Percentiles rank a stretch among this genome's conserved stretches.
Evolutionary conservation across 2,329 filamentous ascomycete genomes (phyloP).

Genomic region (Epichloe bromicola): DNA sequence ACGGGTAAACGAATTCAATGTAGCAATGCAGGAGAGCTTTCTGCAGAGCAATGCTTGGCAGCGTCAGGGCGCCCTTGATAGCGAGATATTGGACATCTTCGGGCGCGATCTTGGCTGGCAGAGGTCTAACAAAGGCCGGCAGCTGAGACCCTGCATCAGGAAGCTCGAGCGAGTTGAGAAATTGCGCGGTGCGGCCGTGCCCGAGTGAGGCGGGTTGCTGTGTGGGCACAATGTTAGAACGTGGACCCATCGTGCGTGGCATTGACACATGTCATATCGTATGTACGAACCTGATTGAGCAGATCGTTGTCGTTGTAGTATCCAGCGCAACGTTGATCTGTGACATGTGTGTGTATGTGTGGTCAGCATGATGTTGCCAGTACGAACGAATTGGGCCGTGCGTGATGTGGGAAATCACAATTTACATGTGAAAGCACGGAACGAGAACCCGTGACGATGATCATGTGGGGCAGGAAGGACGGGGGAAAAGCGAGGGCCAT

Average conservation of each 20-base stretch:
- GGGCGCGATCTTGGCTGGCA: slow-evolving; percentile 61
- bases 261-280: slow-evolving; percentile 8
- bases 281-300: slow-evolving; percentile 10
- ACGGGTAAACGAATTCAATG: slow-evolving; percentile 82
- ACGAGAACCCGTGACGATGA: background rate
- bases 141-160: slow-evolving; percentile 35
- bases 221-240: background rate
- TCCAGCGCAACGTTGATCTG: slow-evolving; percentile 24
- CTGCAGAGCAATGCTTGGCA: slow-evolving; percentile 58
- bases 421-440: background rate
- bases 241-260: background rate
- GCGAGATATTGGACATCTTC: slow-evolving; percentile 77
- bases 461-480: background rate
- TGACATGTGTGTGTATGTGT: background rate
- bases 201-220: slow-evolving; percentile 16
- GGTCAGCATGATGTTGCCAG: slow-evolving; percentile 1
- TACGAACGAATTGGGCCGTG: too few relatives aligned
- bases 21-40: slow-evolving; percentile 74
- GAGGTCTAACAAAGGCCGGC: slow-evolving; percentile 61
- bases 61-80: slow-evolving; percentile 69
- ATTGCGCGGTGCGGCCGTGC: slow-evolving; percentile 27
- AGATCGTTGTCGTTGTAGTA: slow-evolving; percentile 21
- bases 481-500: too few relatives aligned
- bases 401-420: background rate
- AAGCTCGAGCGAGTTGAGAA: slow-evolving; percentile 34